phyloP scores from a whole-genome alignment of 129 eudicot genomes.

The Tanacetum coccineum region DNA sequence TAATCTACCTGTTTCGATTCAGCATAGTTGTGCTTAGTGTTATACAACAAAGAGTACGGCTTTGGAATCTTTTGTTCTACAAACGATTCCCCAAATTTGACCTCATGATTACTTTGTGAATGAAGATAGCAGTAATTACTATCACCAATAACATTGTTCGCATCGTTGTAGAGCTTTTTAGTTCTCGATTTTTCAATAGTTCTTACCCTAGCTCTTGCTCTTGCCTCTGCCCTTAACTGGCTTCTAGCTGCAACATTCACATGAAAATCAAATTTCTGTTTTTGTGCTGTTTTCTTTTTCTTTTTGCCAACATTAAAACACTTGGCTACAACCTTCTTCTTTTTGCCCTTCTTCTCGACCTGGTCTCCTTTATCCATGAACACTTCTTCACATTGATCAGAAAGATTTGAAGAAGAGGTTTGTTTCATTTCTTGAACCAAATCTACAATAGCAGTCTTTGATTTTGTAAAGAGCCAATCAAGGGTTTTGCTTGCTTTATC shows the following conservation, averaged over 20 bases:
- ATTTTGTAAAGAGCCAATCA: slow-evolving; percentile 73
- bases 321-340: slow-evolving; percentile 24
- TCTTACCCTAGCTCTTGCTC: slow-evolving; percentile 85
- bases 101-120: slow-evolving; percentile 21
- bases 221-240: slow-evolving; percentile 73
- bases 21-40: slow-evolving; percentile 15
- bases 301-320: slow-evolving; percentile 15
- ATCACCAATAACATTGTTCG: slow-evolving; percentile 23
- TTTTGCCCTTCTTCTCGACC: slow-evolving; percentile 8
- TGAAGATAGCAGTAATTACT: slow-evolving; percentile 21
- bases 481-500: slow-evolving; percentile 92
- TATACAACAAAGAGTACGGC: slow-evolving; percentile 32
- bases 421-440: slow-evolving; percentile 38
- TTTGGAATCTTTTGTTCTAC: slow-evolving; percentile 22
- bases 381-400: slow-evolving; percentile 34
- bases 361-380: slow-evolving; percentile 20
- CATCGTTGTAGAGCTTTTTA: slow-evolving; percentile 27
- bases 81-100: slow-evolving; percentile 30
- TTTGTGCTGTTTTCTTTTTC: slow-evolving; percentile 23
- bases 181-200: slow-evolving; percentile 47
- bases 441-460: slow-evolving; percentile 62
- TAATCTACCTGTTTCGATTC: slow-evolving; percentile 28
- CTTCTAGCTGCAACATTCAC: slow-evolving; percentile 35
- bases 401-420: slow-evolving; percentile 28
- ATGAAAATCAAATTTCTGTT: slow-evolving; percentile 20